Evolutionary conservation across 352 stramenopile species (phyloP).

Genomic region (Globisporangium sylvaticum): DNA sequence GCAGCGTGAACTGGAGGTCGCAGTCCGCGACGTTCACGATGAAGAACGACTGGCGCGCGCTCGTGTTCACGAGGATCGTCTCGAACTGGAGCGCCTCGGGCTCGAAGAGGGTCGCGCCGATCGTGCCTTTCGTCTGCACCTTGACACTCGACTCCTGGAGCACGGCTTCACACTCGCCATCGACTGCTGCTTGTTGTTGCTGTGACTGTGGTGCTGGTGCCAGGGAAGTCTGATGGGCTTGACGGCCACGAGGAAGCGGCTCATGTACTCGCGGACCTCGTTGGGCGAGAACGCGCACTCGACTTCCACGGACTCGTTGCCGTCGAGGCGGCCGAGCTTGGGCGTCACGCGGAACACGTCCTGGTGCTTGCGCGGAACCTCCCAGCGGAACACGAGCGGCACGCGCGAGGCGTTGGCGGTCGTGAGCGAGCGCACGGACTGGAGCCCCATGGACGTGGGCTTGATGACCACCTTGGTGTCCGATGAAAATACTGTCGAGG

Average conservation of each 20-base stretch:
- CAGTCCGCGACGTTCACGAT: constrained; percentile 82
- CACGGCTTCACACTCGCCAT: constrained; percentile 11
- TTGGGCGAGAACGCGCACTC: constrained; percentile 78
- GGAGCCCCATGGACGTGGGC: constrained; percentile 76
- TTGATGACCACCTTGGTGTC: constrained; percentile 74
- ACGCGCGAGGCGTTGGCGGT: constrained; percentile 82
- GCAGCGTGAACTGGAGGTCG: constrained; percentile 53
- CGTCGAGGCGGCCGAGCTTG: constrained; percentile 72
- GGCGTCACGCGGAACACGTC: constrained; percentile 65
- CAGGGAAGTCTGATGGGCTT: constrained; percentile 71
- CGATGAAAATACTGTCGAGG: too few relatives aligned
- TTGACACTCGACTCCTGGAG: constrained; percentile 62
- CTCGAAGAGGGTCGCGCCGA: constrained; percentile 77
- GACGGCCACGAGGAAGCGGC: constrained; percentile 55
- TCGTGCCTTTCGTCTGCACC: constrained; percentile 68
- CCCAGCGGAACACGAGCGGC: constrained; percentile 82
- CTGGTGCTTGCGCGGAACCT: constrained; percentile 55
- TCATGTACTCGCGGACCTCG: constrained; percentile 67
- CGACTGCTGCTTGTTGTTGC: constrained; percentile 14
- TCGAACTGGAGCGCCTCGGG: constrained; percentile 64
- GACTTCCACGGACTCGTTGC: constrained; percentile 65
- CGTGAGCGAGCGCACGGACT: constrained; percentile 43
- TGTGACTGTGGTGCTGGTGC: constrained; percentile 13
- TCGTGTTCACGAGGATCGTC: constrained; percentile 85
- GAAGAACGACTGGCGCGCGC: constrained; percentile 48